Conservation (phyloP, 768 basidiomycete species). For the Phanerochaete carnosa region DNA sequence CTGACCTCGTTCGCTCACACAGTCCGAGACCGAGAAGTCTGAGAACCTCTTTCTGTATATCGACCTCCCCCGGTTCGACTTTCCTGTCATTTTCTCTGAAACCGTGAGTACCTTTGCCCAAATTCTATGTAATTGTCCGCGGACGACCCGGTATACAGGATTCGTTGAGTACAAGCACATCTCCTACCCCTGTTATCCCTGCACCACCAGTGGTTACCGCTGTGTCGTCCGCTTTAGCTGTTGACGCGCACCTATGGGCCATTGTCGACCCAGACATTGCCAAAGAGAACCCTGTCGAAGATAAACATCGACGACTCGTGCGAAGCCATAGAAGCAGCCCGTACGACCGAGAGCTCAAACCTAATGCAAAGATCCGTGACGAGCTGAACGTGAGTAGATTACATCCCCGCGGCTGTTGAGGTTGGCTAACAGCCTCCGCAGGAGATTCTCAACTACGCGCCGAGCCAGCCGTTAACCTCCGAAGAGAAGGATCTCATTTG, state of each 20-base stretch:
- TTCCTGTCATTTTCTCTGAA: conserved; percentile 94
- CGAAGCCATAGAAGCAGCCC: conserved; percentile 95
- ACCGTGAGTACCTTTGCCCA: conserved; percentile 47
- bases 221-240: conserved; percentile 43
- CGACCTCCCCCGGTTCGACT: conserved; percentile 94
- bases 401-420: not conserved
- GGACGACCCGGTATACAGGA: conserved; percentile 31
- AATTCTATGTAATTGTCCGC: not conserved
- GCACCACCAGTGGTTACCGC: conserved; percentile 39
- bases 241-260: conserved; percentile 79
- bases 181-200: conserved; percentile 37
- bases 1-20: not conserved
- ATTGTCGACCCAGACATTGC: conserved; percentile 88
- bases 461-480: conserved; percentile 79
- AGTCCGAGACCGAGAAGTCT: conserved; percentile 91
- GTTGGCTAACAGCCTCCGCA: conserved; percentile 27
- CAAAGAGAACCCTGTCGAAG: conserved; percentile 95
- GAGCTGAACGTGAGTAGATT: conserved; percentile 70
- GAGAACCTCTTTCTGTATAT: conserved; percentile 95
- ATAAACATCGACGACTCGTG: conserved; percentile 91
- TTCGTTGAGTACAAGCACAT: conserved; percentile 34
- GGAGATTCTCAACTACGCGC: conserved; percentile 90
- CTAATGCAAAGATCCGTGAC: conserved; percentile 93
- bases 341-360: conserved; percentile 93
- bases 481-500: conserved; percentile 97